phyloP scores from a whole-genome alignment of 2,329 filamentous ascomycete species.

The Raffaelea albimanens region DNA sequence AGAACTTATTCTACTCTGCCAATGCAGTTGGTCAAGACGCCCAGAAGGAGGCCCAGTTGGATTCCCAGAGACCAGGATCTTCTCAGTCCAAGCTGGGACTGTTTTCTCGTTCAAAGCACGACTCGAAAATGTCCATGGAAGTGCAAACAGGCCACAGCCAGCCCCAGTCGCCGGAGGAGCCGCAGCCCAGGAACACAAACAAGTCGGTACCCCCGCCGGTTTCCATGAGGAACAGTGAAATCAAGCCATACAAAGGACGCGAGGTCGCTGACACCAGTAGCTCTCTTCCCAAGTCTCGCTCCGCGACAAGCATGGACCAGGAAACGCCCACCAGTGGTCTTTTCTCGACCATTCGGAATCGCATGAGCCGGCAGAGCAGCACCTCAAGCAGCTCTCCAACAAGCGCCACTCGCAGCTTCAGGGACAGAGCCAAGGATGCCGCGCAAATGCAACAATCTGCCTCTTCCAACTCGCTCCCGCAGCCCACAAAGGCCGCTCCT shows the following conservation, averaged over 20 bases:
- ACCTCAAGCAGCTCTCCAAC: conserved; percentile 4
- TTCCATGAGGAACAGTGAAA: neutral
- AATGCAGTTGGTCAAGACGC: neutral
- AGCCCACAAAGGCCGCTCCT: neutral
- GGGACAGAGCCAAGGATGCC: conserved; percentile 8
- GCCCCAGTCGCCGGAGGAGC: neutral
- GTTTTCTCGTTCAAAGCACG: neutral
- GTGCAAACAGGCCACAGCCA: no score
- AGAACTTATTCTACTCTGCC: conserved; percentile 6
- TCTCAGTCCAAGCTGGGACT: conserved; percentile 2
- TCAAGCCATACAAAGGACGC: neutral
- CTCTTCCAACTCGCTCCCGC: no score
- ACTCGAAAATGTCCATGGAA: neutral
- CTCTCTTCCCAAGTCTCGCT: conserved; percentile 3
- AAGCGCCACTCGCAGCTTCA: conserved; percentile 7
- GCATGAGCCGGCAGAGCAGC: conserved; percentile 11
- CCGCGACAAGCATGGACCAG: conserved; percentile 1
- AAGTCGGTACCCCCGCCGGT: neutral
- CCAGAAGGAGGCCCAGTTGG: neutral
- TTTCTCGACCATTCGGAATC: conserved; percentile 10
- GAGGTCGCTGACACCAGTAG: conserved; percentile 3
- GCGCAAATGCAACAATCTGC: conserved; percentile 2
- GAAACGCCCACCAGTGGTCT: conserved; percentile 4
- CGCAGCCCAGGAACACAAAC: neutral
- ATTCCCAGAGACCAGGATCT: conserved; percentile 1